Base-by-base conservation (phyloP, 345 rosid species). In the Eucalyptus melliodora region DNA sequence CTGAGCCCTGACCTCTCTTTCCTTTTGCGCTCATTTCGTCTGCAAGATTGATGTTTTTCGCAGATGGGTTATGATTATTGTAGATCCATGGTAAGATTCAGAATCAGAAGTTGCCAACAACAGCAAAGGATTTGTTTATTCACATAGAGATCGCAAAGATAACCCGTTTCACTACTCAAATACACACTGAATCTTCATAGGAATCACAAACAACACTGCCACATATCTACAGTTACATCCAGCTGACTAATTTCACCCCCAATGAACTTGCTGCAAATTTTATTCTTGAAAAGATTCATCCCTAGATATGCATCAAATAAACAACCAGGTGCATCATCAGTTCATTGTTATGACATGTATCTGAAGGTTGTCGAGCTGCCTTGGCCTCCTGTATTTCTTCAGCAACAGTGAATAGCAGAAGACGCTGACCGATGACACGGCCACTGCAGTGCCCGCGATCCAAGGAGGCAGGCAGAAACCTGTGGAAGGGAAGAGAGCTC, bases 371-470 rank as follows among this genome's bases (percentile, higher is more conserved):
- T 96, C 95, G 65, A 96, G 94, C 90, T 81, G 91, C 93, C 94
- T 94, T 12, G 98, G 98, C 62, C 97, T 91, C 90, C 92, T 93
- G 92, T 97, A 97, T 86, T 95, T 87, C 94, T 93, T 95, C 91
- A 97, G 90, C 91, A 97, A 88, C 81, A 97, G 96, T 44, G 99
- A 97, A 92, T 96, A 95, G 88, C 97, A 94, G 42, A 97, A 98
- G 31, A 97, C 97, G 88, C 98, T 97, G 77, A 97, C 98, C 1
- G 98, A 97, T 86, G 99, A 97, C 23, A 95, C 96, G 26, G 99
- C 99, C 99, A 97, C 95, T 67, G 99, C 98, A 19, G 98, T 99
- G 31, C 99, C 99, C 49, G 98, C 98, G 49, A 97, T 95, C 97
- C 99, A 97, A 3, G 99, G 99, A 4, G 99, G 99, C 80, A 97